Percentiles rank a stretch among this genome's conserved stretches.
Conservation (phyloP, 2,329 filamentous ascomycete species). For the Pseudopyrenochaeta lycopersici region DNA sequence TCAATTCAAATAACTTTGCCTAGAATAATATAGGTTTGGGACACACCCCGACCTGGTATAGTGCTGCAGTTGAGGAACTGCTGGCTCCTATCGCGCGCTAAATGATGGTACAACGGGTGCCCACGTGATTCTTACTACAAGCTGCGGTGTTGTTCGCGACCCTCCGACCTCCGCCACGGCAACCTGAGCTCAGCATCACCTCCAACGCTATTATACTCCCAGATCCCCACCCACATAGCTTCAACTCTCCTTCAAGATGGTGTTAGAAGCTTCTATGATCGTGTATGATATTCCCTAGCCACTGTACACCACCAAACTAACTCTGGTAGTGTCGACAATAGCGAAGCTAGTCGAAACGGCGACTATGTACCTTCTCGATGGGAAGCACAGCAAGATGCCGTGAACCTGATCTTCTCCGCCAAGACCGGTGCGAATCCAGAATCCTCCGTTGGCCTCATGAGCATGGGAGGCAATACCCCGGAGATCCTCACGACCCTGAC, state of each 20-base stretch:
- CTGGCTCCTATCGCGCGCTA: no score
- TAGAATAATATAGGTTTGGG: no score
- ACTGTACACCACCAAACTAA: constrained; percentile 29
- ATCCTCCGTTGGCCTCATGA: constrained; percentile 97
- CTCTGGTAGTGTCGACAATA: constrained; percentile 83
- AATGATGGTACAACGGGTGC: no score
- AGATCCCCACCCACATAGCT: constrained; percentile 7
- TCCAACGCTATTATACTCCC: constrained; percentile 20
- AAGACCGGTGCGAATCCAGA: constrained; percentile 96
- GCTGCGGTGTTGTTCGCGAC: constrained; percentile 19
- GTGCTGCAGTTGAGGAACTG: no score
- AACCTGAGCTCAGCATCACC: constrained; percentile 32
- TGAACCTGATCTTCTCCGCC: constrained; percentile 92
- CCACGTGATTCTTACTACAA: constrained; percentile 2
- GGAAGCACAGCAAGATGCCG: constrained; percentile 94
- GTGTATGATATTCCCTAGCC: constrained; percentile 61
- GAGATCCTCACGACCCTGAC: constrained; percentile 97
- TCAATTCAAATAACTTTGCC: no score
- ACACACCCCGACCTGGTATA: no score
- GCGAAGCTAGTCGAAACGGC: constrained; percentile 96
- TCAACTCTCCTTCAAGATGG: constrained; percentile 73
- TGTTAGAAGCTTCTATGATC: constrained; percentile 99
- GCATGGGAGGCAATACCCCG: constrained; percentile 97
- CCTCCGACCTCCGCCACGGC: constrained; percentile 30
- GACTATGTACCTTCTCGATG: constrained; percentile 91